Conservation (phyloP, 1,284 basidiomycete genomes). For the Apiotrichum mycotoxinovorans region DNA sequence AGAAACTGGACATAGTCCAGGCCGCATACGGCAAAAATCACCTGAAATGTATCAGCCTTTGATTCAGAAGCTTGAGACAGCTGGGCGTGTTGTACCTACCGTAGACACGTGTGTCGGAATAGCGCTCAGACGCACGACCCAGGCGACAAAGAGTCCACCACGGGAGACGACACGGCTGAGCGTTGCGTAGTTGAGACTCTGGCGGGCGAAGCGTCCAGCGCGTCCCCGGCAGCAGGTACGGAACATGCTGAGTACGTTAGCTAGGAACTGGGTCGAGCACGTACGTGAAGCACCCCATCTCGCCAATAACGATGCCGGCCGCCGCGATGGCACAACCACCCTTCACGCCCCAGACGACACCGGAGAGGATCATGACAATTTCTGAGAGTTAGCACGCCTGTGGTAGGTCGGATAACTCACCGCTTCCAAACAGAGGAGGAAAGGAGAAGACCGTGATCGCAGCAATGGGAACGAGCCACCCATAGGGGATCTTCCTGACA, state of each 20-base stretch:
- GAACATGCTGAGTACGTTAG: constrained; percentile 32
- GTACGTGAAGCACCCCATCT: constrained; percentile 40
- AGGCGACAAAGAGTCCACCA: constrained; percentile 46
- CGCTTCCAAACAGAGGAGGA: constrained; percentile 49
- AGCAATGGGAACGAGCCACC: constrained; percentile 42
- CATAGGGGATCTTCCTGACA: constrained; percentile 23
- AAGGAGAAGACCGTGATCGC: constrained; percentile 49
- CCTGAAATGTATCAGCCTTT: no score
- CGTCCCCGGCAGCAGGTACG: constrained; percentile 39
- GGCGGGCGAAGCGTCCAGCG: constrained; percentile 42
- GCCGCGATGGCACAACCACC: constrained; percentile 42
- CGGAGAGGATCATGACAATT: constrained; percentile 41
- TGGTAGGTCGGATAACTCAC: constrained; percentile 10
- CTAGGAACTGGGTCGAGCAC: background rate
- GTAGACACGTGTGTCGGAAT: constrained; percentile 38
- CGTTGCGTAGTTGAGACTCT: constrained; percentile 47
- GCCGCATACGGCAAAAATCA: constrained; percentile 43
- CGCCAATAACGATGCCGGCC: constrained; percentile 41
- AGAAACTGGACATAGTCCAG: constrained; percentile 38
- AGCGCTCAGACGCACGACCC: constrained; percentile 37
- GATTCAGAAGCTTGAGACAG: no score
- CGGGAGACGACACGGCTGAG: constrained; percentile 39
- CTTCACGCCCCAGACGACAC: constrained; percentile 48
- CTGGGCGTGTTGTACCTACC: constrained; percentile 48
- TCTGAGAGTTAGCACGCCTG: constrained; percentile 12